Evolutionary conservation across 768 basidiomycete genomes (phyloP), one percentile per base, ranked within the genome.

Genomic region (Boletus reticulatus): DNA sequence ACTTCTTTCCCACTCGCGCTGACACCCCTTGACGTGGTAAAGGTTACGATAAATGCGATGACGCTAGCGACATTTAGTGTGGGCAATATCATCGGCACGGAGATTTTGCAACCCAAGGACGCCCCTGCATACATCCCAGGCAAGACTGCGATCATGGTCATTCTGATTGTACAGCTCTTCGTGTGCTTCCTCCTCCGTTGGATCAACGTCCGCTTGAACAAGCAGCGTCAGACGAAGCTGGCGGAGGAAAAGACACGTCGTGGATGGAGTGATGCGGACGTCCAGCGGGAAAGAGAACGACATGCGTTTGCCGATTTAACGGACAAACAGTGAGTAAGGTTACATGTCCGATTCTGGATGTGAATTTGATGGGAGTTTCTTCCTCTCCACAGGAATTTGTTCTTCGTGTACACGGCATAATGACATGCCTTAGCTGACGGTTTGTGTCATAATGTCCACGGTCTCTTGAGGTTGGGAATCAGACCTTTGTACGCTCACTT

Each of bases 271-370:
- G 79, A 84, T 43, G 77, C 66, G 7, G 84, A 87, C 52, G 69
- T 87, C 17, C 78, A 80, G 62, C 74, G 76, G 49, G 82, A 86
- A 63, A 75, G 82, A 19, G 82, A 85, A 55, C 75, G 78, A 47
- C 77, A 84, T 50, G 85, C 84, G 19, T 87, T 87, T 66, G 72
- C 79, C 24, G 84, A 87, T 64, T 60, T 84, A 52, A 85, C 84
- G 4, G 84, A 87, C 67, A 81, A 79, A 62, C 80, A 84, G 82
- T 85, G 56, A 67, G 82, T 72, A 41, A 13, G 45, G 24, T 36
- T 45, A 13, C 34, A 36, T 14, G 34, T 36, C 29, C 29, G 34
- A 36, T 36, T 41, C 32, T 36, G 16, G 24, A 27, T 39, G 41
- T 44, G 45, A 50, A 38, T 58, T 37, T 52, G 45, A 55, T 27